These are phyloP conservation scores for Echria macrotheca DNA, from an alignment of 495 filamentous ascomycete genomes.

Conservation along the genomic window DNA sequence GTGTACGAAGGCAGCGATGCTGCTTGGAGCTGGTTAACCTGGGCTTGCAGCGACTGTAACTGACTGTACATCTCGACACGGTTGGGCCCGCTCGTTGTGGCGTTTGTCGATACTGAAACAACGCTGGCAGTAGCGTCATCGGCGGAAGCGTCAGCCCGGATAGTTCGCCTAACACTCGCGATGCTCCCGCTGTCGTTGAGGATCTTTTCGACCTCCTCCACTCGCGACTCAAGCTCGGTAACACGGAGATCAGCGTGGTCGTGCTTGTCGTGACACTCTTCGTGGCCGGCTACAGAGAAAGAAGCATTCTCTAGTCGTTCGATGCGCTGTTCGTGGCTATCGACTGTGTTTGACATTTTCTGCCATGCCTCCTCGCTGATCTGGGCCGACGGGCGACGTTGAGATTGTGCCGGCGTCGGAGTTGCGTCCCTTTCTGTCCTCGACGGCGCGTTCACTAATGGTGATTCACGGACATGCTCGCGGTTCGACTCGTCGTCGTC, in stretches of 20 bases:
- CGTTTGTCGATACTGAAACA: constrained; percentile 41
- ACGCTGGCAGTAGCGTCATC: constrained; percentile 39
- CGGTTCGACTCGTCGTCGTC: constrained; percentile 15
- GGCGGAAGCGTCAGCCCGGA: constrained; percentile 18
- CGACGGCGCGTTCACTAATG: too few species aligned
- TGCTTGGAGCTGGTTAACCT: constrained; percentile 51
- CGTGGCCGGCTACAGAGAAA: constrained; percentile 49
- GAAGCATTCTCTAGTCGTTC: constrained; percentile 57
- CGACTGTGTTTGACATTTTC: constrained; percentile 36
- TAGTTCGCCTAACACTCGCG: constrained; percentile 28
- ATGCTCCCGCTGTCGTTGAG: constrained; percentile 41
- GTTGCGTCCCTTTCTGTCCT: constrained; percentile 6
- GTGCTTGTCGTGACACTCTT: constrained; percentile 55
- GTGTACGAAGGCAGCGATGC: constrained; percentile 48
- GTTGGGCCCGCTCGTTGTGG: constrained; percentile 25
- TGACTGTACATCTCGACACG: constrained; percentile 43
- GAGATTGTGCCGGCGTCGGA: constrained; percentile 10
- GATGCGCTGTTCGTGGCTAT: constrained; percentile 49
- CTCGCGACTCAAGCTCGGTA: constrained; percentile 55
- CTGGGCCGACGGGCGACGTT: constrained; percentile 4
- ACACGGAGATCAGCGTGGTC: constrained; percentile 54
- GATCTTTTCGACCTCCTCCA: constrained; percentile 55
- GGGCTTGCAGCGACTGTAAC: constrained; percentile 50
- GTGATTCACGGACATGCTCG: constrained; percentile 9
- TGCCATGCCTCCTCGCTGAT: constrained; percentile 25